Percentiles rank a stretch among this genome's conserved stretches.
Conservation (phyloP, 1,139 yeast genomes). For the Taphrina betulina region DNA sequence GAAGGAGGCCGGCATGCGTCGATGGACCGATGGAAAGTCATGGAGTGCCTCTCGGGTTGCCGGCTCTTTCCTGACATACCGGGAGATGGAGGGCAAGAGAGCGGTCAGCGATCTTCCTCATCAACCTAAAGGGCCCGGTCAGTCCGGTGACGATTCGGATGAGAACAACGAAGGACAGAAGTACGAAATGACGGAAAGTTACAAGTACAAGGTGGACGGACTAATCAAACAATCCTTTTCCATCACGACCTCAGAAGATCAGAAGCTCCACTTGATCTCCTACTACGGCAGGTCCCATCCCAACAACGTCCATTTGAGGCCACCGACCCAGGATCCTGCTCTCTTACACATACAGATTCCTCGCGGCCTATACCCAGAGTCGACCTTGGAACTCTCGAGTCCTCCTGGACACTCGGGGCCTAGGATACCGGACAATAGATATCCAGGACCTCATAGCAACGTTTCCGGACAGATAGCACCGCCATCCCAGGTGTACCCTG, state of each 20-base stretch:
- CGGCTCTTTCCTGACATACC: constrained; percentile 63
- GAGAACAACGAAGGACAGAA: constrained; percentile 36
- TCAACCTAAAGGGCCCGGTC: constrained; percentile 26
- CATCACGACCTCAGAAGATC: constrained; percentile 53
- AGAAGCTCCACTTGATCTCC: constrained; percentile 58
- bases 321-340: constrained; percentile 49
- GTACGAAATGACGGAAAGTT: constrained; percentile 41
- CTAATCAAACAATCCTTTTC: constrained; percentile 63
- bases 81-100: constrained; percentile 54
- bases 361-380: constrained; percentile 48
- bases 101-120: neutral
- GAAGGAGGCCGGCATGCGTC: constrained; percentile 64
- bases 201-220: constrained; percentile 52
- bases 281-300: constrained; percentile 48
- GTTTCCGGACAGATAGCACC: neutral
- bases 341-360: constrained; percentile 47
- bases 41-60: constrained; percentile 73
- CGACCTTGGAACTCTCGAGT: constrained; percentile 33
- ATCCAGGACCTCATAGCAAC: neutral
- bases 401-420: neutral
- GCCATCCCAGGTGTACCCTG: neutral
- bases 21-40: constrained; percentile 72
- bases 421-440: neutral
- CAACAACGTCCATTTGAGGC: constrained; percentile 41
- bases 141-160: constrained; percentile 34